phyloP scores from a whole-genome alignment of 164 flowering plant genomes.

The Aristolochia californica region DNA sequence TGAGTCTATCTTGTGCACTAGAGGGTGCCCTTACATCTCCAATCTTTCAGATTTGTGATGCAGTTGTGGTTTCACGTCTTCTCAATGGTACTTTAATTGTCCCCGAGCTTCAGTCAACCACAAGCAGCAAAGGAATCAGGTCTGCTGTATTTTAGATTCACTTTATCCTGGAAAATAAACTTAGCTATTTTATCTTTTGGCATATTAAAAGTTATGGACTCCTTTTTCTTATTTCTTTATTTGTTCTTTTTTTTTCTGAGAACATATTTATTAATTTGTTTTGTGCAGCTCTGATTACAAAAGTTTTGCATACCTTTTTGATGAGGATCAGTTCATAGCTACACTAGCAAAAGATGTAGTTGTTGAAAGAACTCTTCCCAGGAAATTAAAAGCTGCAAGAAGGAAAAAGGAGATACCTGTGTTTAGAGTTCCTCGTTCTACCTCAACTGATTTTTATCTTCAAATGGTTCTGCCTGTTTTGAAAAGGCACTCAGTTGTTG shows the following conservation, averaged over 20 bases:
- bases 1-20: neutral
- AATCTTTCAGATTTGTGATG: constrained; percentile 70
- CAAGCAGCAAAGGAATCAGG: constrained; percentile 98
- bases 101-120: constrained; percentile 89
- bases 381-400: constrained; percentile 65
- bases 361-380: constrained; percentile 76
- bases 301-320: constrained; percentile 89
- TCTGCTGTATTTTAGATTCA: constrained; percentile 9
- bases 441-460: constrained; percentile 62
- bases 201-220: no score
- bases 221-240: no score
- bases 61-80: constrained; percentile 72
- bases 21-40: constrained; percentile 1
- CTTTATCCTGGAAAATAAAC: neutral
- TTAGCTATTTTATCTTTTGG: no score
- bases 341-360: constrained; percentile 65
- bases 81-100: constrained; percentile 86
- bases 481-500: constrained; percentile 61
- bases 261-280: neutral
- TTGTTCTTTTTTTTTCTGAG: no score
- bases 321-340: constrained; percentile 85
- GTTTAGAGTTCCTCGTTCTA: constrained; percentile 52
- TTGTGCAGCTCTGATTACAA: constrained; percentile 71
- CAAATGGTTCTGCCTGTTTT: constrained; percentile 67
- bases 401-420: constrained; percentile 72